A percentile compares a stretch with the other conserved stretches of the same genome.
Evolutionary conservation across 176 grass and related monocot species (phyloP).

Genomic region (Rhynchospora breviuscula): DNA sequence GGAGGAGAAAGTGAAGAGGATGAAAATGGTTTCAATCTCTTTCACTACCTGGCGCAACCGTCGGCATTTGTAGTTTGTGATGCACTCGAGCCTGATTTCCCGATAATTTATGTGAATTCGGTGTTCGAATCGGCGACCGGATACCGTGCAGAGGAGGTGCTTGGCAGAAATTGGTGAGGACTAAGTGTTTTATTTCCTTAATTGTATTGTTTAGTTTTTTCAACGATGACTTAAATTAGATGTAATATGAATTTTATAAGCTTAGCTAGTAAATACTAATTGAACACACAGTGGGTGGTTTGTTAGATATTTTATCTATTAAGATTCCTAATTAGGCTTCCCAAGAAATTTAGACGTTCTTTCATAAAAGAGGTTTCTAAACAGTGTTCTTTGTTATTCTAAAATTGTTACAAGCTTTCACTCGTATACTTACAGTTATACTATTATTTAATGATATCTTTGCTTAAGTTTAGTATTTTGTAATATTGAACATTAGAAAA

Average conservation of each 20-base stretch:
- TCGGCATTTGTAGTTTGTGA: slow-evolving; percentile 78
- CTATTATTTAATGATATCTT: not conserved
- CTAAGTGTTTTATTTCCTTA: not conserved
- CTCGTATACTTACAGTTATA: not conserved
- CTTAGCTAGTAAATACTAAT: not conserved
- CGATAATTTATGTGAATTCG: slow-evolving; percentile 95
- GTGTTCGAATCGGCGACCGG: slow-evolving; percentile 88
- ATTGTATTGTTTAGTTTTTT: not conserved
- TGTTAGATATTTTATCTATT: not conserved
- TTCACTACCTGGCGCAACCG: slow-evolving; percentile 23
- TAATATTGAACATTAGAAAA: not conserved
- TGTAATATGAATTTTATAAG: not conserved
- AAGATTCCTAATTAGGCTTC: not conserved
- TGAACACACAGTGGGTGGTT: not conserved
- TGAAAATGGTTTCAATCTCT: slow-evolving; percentile 17
- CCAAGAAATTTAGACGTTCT: not conserved
- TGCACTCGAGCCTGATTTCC: slow-evolving; percentile 69
- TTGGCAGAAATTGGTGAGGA: slow-evolving; percentile 89
- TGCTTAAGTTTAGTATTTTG: not conserved
- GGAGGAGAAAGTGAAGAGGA: slow-evolving; percentile 14
- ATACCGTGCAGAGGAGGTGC: slow-evolving; percentile 90
- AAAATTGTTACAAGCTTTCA: not conserved
- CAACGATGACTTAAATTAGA: not conserved
- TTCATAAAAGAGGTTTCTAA: not conserved
- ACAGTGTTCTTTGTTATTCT: not conserved